Evolutionary conservation across 352 stramenopile species (phyloP).

Genomic region (Phytophthora agathidicida): DNA sequence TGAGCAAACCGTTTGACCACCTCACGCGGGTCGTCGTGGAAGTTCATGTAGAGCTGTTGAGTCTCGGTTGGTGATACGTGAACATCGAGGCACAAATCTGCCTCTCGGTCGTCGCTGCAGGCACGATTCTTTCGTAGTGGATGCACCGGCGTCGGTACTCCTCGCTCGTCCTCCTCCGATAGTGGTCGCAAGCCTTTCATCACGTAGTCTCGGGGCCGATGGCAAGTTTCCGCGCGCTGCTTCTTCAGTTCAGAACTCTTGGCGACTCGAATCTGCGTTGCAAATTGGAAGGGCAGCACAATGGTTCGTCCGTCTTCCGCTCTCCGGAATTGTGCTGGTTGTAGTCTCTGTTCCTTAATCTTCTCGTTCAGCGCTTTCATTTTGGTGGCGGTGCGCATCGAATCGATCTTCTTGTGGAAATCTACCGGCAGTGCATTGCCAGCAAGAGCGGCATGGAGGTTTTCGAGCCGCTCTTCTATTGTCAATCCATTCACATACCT

Average conservation of each 20-base stretch:
- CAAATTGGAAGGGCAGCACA: slow-evolving; percentile 48
- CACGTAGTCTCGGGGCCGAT: slow-evolving; percentile 10
- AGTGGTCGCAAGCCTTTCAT: slow-evolving; percentile 29
- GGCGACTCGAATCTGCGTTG: slow-evolving; percentile 39
- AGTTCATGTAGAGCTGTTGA: slow-evolving; percentile 41
- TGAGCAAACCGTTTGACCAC: slow-evolving; percentile 36
- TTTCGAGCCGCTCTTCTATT: slow-evolving; percentile 54
- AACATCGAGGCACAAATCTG: slow-evolving; percentile 43
- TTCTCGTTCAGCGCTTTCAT: slow-evolving; percentile 36
- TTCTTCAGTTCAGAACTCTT: slow-evolving; percentile 25
- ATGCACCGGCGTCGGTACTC: background rate
- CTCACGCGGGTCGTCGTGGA: slow-evolving; percentile 34
- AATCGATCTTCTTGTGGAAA: slow-evolving; percentile 59
- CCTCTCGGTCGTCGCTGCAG: background rate
- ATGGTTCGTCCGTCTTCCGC: slow-evolving; percentile 48
- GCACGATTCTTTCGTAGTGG: background rate
- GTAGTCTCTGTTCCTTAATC: slow-evolving; percentile 37
- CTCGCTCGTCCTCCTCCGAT: slow-evolving; percentile 1
- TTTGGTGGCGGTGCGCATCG: slow-evolving; percentile 47
- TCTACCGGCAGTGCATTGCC: slow-evolving; percentile 50
- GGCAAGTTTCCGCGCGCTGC: background rate
- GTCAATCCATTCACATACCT: slow-evolving; percentile 59
- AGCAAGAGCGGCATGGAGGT: slow-evolving; percentile 45
- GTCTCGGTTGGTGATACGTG: slow-evolving; percentile 51
- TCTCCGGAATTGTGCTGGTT: slow-evolving; percentile 39